These are phyloP conservation scores for Globisporangium nodosum DNA, from an alignment of 352 stramenopile genomes.

Conservation along the genomic window DNA sequence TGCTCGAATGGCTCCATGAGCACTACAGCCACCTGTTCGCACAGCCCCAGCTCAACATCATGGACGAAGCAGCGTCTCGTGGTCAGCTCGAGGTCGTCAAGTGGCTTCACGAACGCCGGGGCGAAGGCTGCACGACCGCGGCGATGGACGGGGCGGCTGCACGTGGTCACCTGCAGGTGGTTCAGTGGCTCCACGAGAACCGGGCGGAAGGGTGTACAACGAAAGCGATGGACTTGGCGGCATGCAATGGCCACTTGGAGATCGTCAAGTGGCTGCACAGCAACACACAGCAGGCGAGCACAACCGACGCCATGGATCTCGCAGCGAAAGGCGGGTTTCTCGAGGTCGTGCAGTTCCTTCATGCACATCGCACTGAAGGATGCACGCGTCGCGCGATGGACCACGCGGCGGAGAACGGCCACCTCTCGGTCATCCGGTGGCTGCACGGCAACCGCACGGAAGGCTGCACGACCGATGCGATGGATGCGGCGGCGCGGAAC, in stretches of 20 bases:
- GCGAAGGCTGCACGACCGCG: constrained; percentile 34
- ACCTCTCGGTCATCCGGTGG: constrained; percentile 34
- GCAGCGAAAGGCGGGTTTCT: constrained; percentile 31
- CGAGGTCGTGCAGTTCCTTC: constrained; percentile 29
- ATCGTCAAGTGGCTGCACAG: constrained; percentile 40
- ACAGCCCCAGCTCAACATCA: constrained; percentile 24
- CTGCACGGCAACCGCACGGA: constrained; percentile 29
- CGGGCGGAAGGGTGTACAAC: constrained; percentile 33
- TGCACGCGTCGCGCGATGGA: constrained; percentile 40
- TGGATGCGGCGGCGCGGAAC: constrained; percentile 36
- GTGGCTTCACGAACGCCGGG: constrained; percentile 25
- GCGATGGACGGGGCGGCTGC: constrained; percentile 39
- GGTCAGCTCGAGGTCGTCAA: constrained; percentile 30
- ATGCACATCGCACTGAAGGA: constrained; percentile 28
- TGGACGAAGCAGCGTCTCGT: constrained; percentile 32
- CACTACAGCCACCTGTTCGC: constrained; percentile 20
- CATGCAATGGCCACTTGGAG: constrained; percentile 37
- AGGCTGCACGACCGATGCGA: constrained; percentile 35
- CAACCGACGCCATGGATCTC: constrained; percentile 32
- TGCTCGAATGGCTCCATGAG: constrained; percentile 36
- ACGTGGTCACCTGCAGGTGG: constrained; percentile 29
- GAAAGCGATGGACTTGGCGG: constrained; percentile 55
- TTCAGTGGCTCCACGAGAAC: constrained; percentile 38
- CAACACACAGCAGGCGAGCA: constrained; percentile 30
- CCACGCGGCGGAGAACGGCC: constrained; percentile 35